Conservation (phyloP, 305 asterid genomes). For the Coffea humblotiana region DNA sequence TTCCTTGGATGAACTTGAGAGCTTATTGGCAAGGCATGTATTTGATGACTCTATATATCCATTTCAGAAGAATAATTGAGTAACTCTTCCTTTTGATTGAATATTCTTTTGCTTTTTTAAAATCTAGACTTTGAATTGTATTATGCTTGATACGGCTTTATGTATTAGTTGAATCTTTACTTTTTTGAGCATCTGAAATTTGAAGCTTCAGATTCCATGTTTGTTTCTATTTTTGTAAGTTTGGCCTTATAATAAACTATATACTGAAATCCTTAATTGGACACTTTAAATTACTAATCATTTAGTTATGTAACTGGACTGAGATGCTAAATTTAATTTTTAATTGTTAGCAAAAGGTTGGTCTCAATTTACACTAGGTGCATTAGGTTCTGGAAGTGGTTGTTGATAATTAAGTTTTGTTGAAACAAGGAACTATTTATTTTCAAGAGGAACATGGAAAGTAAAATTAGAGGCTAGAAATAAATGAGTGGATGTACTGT, state of each 20-base stretch:
- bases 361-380: not conserved
- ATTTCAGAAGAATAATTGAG: slow-evolving; percentile 7
- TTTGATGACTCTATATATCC: slow-evolving; percentile 11
- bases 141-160: not conserved
- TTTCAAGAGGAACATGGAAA: not conserved
- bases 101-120: slow-evolving; percentile 8
- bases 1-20: slow-evolving; percentile 69
- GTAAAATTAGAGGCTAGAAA: not conserved
- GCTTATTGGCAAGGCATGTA: slow-evolving; percentile 71
- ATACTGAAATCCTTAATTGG: not conserved
- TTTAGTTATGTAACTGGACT: not conserved
- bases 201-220: not conserved
- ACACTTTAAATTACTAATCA: not conserved
- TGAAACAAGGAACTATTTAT: not conserved
- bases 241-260: not conserved
- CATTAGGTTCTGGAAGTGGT: not conserved
- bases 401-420: not conserved
- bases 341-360: not conserved
- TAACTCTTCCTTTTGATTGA: slow-evolving; percentile 14
- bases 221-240: not conserved
- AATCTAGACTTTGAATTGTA: not conserved
- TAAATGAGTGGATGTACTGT: not conserved
- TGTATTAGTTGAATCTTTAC: not conserved
- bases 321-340: not conserved
- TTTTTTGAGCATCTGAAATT: not conserved